Percentiles rank a stretch among this genome's conserved stretches.
phyloP scores from a whole-genome alignment of 208 protist genomes.

The Trichomonas tenax region DNA sequence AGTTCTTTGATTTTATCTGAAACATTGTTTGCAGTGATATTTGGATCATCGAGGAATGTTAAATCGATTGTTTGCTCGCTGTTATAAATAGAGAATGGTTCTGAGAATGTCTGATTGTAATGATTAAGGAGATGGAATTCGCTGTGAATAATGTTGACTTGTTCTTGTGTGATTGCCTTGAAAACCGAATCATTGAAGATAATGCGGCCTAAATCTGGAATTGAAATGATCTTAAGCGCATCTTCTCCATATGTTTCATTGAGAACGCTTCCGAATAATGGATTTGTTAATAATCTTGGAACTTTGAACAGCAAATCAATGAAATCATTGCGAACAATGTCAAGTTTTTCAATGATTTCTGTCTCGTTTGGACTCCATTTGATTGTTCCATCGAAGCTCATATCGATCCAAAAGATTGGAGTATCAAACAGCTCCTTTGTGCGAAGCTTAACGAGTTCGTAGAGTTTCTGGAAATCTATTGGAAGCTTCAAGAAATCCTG shows the following conservation, averaged over 20 bases:
- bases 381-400: neutral
- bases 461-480: neutral
- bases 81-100: neutral
- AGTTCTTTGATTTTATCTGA: neutral
- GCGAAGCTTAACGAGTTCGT: neutral
- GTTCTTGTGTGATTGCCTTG: neutral
- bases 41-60: neutral
- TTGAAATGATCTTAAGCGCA: neutral
- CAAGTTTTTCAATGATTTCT: neutral
- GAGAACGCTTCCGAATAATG: neutral
- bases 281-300: neutral
- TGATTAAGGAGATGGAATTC: neutral
- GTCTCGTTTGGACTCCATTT: neutral
- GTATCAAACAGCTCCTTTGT: neutral
- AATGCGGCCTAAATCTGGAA: neutral
- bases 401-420: neutral
- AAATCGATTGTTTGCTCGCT: neutral
- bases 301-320: slow-evolving; percentile 3
- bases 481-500: neutral
- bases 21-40: neutral
- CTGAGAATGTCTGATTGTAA: neutral
- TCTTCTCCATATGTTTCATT: neutral
- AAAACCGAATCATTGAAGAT: neutral
- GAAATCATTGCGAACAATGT: neutral
- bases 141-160: neutral